Evolutionary conservation across 2,329 filamentous ascomycete genomes (phyloP).

Genomic region (Orbilia oligospora): DNA sequence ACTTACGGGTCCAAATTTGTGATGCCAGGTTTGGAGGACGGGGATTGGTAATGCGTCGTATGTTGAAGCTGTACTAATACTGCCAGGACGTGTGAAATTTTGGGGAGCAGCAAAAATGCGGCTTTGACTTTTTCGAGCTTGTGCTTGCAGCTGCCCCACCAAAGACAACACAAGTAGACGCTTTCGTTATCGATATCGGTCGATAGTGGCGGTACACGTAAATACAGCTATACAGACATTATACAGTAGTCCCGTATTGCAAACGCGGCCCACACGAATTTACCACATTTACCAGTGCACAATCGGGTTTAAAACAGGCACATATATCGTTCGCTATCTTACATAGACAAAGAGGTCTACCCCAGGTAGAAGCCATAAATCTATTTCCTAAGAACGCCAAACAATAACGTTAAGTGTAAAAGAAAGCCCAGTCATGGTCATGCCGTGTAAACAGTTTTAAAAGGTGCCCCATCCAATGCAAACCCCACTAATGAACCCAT

Average conservation of each 20-base stretch:
- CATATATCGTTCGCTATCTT: constrained; percentile 11
- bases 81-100: constrained; percentile 58
- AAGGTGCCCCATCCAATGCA: too few relatives aligned
- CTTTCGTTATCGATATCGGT: constrained; percentile 54
- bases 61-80: constrained; percentile 8
- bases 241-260: too few relatives aligned
- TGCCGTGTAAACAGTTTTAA: neutral
- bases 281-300: neutral
- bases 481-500: too few relatives aligned
- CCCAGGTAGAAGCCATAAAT: constrained; percentile 2
- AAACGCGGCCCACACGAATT: too few relatives aligned
- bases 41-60: constrained; percentile 31
- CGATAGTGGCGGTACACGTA: constrained; percentile 28
- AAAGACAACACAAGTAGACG: constrained; percentile 55
- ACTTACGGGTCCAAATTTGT: neutral
- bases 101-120: constrained; percentile 55
- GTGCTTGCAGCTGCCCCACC: constrained; percentile 60
- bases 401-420: neutral
- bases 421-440: neutral
- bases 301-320: neutral
- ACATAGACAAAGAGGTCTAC: constrained; percentile 5
- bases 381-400: constrained; percentile 43
- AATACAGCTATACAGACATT: too few relatives aligned
- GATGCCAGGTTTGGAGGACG: constrained; percentile 2
- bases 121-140: constrained; percentile 61